Conservation (phyloP, 768 basidiomycete genomes). For the Pleurotus tuber-regium region DNA sequence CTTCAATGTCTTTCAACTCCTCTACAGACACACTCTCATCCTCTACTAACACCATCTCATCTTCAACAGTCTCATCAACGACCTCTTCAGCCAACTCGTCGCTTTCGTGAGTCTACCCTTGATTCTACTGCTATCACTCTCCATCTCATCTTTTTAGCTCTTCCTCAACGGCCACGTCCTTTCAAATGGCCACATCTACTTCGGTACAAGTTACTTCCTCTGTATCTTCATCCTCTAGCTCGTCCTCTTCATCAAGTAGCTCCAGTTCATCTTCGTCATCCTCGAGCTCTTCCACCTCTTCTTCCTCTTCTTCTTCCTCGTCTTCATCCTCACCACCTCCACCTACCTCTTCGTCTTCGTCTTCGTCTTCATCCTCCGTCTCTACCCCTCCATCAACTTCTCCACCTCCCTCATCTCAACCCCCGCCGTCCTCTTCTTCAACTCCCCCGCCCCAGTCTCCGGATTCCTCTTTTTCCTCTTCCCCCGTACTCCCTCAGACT, state of each 20-base stretch:
- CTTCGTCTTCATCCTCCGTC: constrained; percentile 20
- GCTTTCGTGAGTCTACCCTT: too few species aligned
- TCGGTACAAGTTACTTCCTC: constrained; percentile 16
- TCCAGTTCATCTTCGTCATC: constrained; percentile 20
- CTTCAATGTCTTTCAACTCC: constrained; percentile 42
- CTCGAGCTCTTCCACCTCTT: constrained; percentile 6
- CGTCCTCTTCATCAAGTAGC: constrained; percentile 17
- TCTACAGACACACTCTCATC: constrained; percentile 37
- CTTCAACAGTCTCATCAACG: constrained; percentile 35
- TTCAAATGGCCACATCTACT: constrained; percentile 10
- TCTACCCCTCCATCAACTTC: constrained; percentile 10
- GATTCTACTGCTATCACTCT: too few species aligned
- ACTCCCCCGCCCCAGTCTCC: constrained; percentile 9
- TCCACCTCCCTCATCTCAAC: constrained; percentile 12
- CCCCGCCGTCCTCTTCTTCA: constrained; percentile 13
- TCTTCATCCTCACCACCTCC: constrained; percentile 11
- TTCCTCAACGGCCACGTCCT: constrained; percentile 25
- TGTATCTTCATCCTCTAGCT: constrained; percentile 10
- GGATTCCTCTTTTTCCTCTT: constrained; percentile 3
- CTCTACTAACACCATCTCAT: constrained; percentile 20
- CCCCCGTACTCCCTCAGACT: constrained; percentile 15
- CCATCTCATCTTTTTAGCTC: constrained; percentile 54
- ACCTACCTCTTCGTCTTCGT: constrained; percentile 12
- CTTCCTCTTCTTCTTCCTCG: neutral
- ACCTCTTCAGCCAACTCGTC: constrained; percentile 50